Evolutionary conservation across 495 filamentous ascomycete species (phyloP).

Genomic region (Cercophora samala): DNA sequence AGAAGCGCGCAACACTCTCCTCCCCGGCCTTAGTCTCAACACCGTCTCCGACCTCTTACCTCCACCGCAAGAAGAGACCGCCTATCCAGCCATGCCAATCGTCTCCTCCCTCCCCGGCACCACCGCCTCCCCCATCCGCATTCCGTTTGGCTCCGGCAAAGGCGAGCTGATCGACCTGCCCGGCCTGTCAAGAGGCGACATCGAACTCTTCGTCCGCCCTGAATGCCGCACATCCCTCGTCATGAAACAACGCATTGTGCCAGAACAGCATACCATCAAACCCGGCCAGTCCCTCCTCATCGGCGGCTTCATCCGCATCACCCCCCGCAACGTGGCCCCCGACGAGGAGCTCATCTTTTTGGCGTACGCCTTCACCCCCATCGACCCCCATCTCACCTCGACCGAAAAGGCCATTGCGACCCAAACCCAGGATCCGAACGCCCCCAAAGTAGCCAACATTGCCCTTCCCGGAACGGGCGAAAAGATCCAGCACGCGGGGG

Average conservation of each 20-base stretch:
- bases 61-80: conserved; percentile 64
- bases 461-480: conserved; percentile 53
- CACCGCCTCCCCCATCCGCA: conserved; percentile 87
- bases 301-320: conserved; percentile 85
- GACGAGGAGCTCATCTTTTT: conserved; percentile 55
- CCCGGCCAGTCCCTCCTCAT: conserved; percentile 80
- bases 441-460: conserved; percentile 57
- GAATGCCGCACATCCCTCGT: conserved; percentile 63
- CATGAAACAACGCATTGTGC: conserved; percentile 68
- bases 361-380: conserved; percentile 73
- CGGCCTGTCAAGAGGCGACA: conserved; percentile 68
- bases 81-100: conserved; percentile 75
- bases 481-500: conserved; percentile 64
- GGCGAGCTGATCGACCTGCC: conserved; percentile 94
- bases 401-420: conserved; percentile 73
- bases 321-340: conserved; percentile 55
- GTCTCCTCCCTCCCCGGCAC: conserved; percentile 87
- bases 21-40: conserved; percentile 18
- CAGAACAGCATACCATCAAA: conserved; percentile 67
- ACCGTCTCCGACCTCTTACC: conserved; percentile 59
- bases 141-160: conserved; percentile 76
- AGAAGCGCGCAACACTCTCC: conserved; percentile 24
- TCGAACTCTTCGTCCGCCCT: conserved; percentile 64
- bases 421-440: conserved; percentile 52
- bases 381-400: conserved; percentile 68